Evolutionary conservation across 169 alveolate species (phyloP).

Genomic region (Ichthyophthirius multifiliis): DNA sequence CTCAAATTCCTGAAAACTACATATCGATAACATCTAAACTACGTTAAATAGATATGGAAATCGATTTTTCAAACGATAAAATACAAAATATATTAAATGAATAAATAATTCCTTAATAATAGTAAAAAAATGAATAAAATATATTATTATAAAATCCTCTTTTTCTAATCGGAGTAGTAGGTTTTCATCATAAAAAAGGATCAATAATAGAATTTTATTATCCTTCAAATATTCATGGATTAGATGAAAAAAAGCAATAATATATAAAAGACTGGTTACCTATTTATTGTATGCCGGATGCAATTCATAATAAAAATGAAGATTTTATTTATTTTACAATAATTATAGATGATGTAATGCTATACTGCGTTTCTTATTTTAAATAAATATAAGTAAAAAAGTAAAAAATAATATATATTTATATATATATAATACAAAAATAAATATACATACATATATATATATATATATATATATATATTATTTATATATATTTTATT

Average conservation of each 20-base stretch:
- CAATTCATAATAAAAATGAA: slow-evolving; percentile 55
- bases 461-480: not conserved
- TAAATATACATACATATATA: slow-evolving; percentile 15
- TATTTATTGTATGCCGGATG: slow-evolving; percentile 63
- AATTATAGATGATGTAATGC: not conserved
- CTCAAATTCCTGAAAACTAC: not conserved
- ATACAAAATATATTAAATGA: not conserved
- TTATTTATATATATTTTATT: not conserved
- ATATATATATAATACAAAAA: slow-evolving; percentile 6
- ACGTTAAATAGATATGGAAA: not conserved
- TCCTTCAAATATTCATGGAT: slow-evolving; percentile 29
- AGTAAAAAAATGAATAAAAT: not conserved
- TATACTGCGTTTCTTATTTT: slow-evolving; percentile 59
- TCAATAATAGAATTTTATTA: slow-evolving; percentile 53
- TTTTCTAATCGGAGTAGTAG: slow-evolving; percentile 46
- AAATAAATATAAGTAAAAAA: slow-evolving; percentile 52
- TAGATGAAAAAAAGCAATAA: slow-evolving; percentile 12
- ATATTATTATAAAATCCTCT: slow-evolving; percentile 10
- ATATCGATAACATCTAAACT: not conserved
- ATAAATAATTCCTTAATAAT: not conserved
- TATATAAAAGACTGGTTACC: slow-evolving; percentile 41
- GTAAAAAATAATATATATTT: not conserved
- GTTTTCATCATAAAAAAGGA: slow-evolving; percentile 75
- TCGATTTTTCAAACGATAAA: not conserved
- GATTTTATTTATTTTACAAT: slow-evolving; percentile 56